Base-by-base conservation (phyloP, 805 yeast genomes). In the Suhomyces emberorum region DNA sequence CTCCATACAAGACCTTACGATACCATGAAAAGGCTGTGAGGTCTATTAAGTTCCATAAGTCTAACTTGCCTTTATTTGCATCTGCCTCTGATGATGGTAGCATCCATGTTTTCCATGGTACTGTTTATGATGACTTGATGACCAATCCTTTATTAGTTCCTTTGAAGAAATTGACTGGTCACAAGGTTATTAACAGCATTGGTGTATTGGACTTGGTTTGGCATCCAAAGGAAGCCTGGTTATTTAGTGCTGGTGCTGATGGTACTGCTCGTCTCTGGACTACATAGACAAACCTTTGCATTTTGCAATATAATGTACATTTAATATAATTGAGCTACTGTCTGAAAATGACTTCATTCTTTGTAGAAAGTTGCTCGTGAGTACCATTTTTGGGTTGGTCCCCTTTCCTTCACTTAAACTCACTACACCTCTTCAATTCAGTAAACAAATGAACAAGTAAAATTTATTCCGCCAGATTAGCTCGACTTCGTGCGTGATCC, bases 141-240 rank as follows among this genome's bases (percentile, higher is more conserved):
- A 86, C 93, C 50, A 91, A 91, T 63, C 98, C 98, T 42, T 69
- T 93, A 60, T 76, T 93, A 52, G 98, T 93, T 30, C 98, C 98
- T 37, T 75, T 93, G 64, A 93, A 93, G 77, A 88, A 89, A 57
- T 72, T 93, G 56, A 79, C 83, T 29, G 98, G 98, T 8, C 98
- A 93, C 64, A 81, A 83, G 58, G 74, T 88, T 31, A 68, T 79
- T 15, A 77, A 77, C 49, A 82, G 84, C 54, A 67, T 93, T 39
- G 98, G 98, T 55, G 95, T 93, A 11, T 71, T 93, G 55, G 83
- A 81, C 55, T 76, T 84, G 32, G 77, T 77, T 33, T 93, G 98
- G 98, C 98, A 93, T 72, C 98, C 98, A 47, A 80, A 82, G 52
- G 98, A 93, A 65, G 96, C 98, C 0, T 93, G 98, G 98, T 72